Percentiles rank a stretch among this genome's conserved stretches.
Evolutionary conservation across 345 rosid genomes (phyloP).

Genomic region (Cardiospermum halicacabum): DNA sequence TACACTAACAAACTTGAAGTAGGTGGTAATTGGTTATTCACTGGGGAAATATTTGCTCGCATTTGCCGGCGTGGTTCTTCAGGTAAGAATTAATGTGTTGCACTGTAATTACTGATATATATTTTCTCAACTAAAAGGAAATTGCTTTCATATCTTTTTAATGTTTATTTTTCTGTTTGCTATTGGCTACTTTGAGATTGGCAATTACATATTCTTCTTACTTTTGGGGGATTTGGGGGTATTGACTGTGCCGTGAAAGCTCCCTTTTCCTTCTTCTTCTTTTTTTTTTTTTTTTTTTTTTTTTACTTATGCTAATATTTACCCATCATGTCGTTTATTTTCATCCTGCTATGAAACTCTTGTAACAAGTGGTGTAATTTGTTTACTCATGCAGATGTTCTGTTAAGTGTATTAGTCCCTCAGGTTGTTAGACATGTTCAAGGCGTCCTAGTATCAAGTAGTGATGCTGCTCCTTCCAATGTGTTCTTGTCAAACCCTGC

Average conservation of each 20-base stretch:
- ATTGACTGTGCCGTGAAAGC: not conserved
- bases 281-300: not conserved
- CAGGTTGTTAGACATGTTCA: slow-evolving; percentile 52
- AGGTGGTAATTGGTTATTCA: slow-evolving; percentile 44
- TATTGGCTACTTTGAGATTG: not conserved
- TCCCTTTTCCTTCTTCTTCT: not conserved
- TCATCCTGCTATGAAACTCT: not conserved
- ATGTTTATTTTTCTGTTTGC: not conserved
- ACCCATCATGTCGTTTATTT: not conserved
- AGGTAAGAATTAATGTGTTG: slow-evolving; percentile 48
- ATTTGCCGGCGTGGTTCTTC: slow-evolving; percentile 91
- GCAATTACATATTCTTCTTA: not conserved
- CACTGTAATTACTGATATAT: not conserved
- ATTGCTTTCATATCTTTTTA: slow-evolving; percentile 3
- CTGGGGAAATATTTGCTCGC: slow-evolving; percentile 71
- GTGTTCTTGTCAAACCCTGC: slow-evolving; percentile 38
- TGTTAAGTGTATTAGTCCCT: slow-evolving; percentile 59
- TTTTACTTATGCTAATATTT: not conserved
- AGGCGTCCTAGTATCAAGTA: slow-evolving; percentile 40
- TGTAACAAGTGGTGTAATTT: not conserved
- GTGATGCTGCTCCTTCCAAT: slow-evolving; percentile 32
- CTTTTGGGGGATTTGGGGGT: not conserved
- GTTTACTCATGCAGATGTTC: slow-evolving; percentile 55
- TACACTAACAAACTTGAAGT: slow-evolving; percentile 18
- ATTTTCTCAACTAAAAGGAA: not conserved